Evolutionary conservation across 257 asterid species (phyloP).

Genomic region (Fraxinus anomala): DNA sequence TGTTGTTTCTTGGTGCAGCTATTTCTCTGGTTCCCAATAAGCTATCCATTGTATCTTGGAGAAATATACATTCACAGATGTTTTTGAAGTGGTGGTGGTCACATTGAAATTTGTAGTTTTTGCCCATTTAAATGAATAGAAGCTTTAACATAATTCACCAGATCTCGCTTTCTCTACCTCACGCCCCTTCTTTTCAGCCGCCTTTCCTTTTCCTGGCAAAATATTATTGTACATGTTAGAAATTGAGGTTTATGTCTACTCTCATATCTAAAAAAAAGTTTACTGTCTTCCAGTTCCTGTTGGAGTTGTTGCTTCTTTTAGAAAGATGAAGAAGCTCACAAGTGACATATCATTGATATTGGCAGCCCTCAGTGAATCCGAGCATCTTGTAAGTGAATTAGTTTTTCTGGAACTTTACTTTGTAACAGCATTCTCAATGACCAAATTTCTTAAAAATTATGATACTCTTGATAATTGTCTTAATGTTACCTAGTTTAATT

Average conservation of each 20-base stretch:
- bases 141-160: neutral
- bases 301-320: constrained; percentile 82
- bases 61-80: neutral
- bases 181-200: neutral
- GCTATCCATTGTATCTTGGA: neutral
- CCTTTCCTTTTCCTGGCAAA: neutral
- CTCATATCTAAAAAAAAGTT: constrained; percentile 32
- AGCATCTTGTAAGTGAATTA: constrained; percentile 66
- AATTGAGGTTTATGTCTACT: neutral
- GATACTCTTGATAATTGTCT: neutral
- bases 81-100: neutral
- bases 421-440: constrained; percentile 8
- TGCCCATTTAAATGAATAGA: neutral
- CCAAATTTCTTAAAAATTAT: neutral
- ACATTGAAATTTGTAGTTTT: neutral
- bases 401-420: constrained; percentile 9
- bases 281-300: constrained; percentile 73
- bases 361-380: constrained; percentile 77
- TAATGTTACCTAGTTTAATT: constrained; percentile 7
- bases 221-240: neutral
- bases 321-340: constrained; percentile 82
- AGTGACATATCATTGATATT: constrained; percentile 63
- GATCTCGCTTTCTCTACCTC: neutral
- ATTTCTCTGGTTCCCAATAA: constrained; percentile 27
- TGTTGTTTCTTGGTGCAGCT: constrained; percentile 34